Conservation (phyloP, 2,329 filamentous ascomycete genomes). For the Daldinia sp. region DNA sequence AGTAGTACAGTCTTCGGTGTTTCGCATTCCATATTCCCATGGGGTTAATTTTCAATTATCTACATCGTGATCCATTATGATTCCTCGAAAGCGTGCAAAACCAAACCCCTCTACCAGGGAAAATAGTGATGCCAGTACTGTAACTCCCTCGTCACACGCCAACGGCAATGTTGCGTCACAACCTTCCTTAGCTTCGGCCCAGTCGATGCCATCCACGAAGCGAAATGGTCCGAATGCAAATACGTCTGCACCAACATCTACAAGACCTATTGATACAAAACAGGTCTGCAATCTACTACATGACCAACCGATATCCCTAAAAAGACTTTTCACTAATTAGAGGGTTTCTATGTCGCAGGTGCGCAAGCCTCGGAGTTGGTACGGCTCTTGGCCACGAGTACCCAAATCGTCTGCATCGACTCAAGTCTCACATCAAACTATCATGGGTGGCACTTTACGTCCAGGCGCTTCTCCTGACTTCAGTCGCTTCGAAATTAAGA, state of each 20-base stretch:
- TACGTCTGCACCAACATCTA: conserved; percentile 27
- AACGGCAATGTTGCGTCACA: conserved; percentile 41
- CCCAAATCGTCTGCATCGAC: conserved; percentile 67
- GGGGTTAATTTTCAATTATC: conserved; percentile 7
- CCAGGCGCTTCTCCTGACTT: conserved; percentile 58
- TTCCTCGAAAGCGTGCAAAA: conserved; percentile 53
- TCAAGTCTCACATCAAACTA: conserved; percentile 67
- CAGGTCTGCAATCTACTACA: conserved; percentile 33
- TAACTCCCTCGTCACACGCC: conserved; percentile 34
- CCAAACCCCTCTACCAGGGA: conserved; percentile 47
- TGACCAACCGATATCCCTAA: not conserved
- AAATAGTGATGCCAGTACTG: conserved; percentile 33
- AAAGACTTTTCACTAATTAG: conserved; percentile 25
- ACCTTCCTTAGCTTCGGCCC: conserved; percentile 20
- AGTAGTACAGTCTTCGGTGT: conserved; percentile 3
- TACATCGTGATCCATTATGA: conserved; percentile 46
- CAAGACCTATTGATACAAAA: conserved; percentile 27
- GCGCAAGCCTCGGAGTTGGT: conserved; percentile 67
- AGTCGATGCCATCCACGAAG: conserved; percentile 37
- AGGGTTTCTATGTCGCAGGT: conserved; percentile 48
- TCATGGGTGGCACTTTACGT: conserved; percentile 63
- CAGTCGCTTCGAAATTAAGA: conserved; percentile 59
- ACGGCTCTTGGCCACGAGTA: conserved; percentile 66
- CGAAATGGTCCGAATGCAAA: conserved; percentile 32
- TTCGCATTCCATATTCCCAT: conserved; percentile 12